Evolutionary conservation across 768 basidiomycete genomes (phyloP).

Genomic region (Phaeolepiota aurea): DNA sequence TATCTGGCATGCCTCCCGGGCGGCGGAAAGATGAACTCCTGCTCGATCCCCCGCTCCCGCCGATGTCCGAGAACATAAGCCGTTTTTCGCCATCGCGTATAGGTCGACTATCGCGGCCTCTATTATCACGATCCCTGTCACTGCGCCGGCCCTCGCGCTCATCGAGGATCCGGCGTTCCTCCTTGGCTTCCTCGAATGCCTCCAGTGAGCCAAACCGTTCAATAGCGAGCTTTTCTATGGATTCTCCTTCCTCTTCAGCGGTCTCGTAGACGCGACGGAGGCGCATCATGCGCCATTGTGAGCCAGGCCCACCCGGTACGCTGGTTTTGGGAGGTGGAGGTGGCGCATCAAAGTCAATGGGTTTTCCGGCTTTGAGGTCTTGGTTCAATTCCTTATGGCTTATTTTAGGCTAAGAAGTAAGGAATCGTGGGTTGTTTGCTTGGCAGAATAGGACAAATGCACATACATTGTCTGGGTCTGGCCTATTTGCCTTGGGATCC

Average conservation of each 20-base stretch:
- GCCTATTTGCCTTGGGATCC: slow-evolving; percentile 46
- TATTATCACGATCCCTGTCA: slow-evolving; percentile 23
- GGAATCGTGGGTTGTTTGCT: slow-evolving; percentile 6
- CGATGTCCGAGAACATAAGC: slow-evolving; percentile 63
- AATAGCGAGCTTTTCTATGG: slow-evolving; percentile 71
- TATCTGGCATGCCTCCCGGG: slow-evolving; percentile 57
- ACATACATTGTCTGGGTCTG: slow-evolving; percentile 66
- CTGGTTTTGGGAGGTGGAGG: slow-evolving; percentile 35
- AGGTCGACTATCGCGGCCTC: slow-evolving; percentile 24
- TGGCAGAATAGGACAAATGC: not conserved
- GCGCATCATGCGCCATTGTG: slow-evolving; percentile 98
- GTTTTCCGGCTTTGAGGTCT: slow-evolving; percentile 38
- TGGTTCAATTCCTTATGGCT: slow-evolving; percentile 58
- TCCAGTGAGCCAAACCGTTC: slow-evolving; percentile 84
- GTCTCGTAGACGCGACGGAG: slow-evolving; percentile 84
- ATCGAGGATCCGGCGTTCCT: slow-evolving; percentile 81
- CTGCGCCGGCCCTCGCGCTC: slow-evolving; percentile 59
- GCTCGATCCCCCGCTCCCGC: slow-evolving; percentile 56
- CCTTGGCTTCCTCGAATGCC: slow-evolving; percentile 83
- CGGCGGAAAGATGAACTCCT: slow-evolving; percentile 85
- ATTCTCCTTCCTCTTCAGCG: slow-evolving; percentile 72
- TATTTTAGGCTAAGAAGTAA: slow-evolving; percentile 41
- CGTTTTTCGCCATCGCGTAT: slow-evolving; percentile 37
- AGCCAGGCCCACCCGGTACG: slow-evolving; percentile 85
- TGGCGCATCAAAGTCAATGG: slow-evolving; percentile 31